These are phyloP conservation scores for Periconia sp. DNA, from an alignment of 2,329 filamentous ascomycete species.

Conservation along the genomic window DNA sequence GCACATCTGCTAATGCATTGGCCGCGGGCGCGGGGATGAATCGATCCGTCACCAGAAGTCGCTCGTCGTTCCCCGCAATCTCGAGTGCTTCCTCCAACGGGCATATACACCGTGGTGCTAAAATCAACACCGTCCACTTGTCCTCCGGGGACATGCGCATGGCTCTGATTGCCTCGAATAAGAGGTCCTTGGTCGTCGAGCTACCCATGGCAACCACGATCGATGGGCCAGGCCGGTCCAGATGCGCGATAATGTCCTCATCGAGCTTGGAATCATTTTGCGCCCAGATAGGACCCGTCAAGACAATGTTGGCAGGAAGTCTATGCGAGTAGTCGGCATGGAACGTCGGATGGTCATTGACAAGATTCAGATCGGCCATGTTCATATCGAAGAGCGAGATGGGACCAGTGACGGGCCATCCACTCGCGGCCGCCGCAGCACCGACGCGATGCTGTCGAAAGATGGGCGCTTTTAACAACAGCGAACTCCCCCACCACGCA, in stretches of 20 bases:
- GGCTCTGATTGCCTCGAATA: conserved; percentile 36
- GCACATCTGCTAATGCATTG: conserved; percentile 30
- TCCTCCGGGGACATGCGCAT: conserved; percentile 25
- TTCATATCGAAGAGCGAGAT: conserved; percentile 39
- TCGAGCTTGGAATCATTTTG: conserved; percentile 24
- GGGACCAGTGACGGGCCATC: conserved; percentile 31
- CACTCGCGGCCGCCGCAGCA: conserved; percentile 28
- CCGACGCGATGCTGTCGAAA: conserved; percentile 35
- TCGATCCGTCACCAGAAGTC: conserved; percentile 31
- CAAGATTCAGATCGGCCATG: conserved; percentile 37
- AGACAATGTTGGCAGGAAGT: conserved; percentile 32
- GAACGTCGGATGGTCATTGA: conserved; percentile 37
- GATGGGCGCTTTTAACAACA: conserved; percentile 36
- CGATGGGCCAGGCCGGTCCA: conserved; percentile 23
- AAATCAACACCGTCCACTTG: conserved; percentile 32
- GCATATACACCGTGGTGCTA: conserved; percentile 35
- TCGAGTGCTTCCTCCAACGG: conserved; percentile 27
- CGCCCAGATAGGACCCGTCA: conserved; percentile 32
- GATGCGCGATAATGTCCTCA: conserved; percentile 27
- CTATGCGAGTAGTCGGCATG: conserved; percentile 32
- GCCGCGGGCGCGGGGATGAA: conserved; percentile 34
- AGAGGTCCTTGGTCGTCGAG: conserved; percentile 32
- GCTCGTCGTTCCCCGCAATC: conserved; percentile 24
- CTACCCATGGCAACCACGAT: conserved; percentile 36
- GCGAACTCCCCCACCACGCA: conserved; percentile 26